Base-by-base conservation (phyloP, 441 rosid genomes). In the Melastoma candidum region DNA sequence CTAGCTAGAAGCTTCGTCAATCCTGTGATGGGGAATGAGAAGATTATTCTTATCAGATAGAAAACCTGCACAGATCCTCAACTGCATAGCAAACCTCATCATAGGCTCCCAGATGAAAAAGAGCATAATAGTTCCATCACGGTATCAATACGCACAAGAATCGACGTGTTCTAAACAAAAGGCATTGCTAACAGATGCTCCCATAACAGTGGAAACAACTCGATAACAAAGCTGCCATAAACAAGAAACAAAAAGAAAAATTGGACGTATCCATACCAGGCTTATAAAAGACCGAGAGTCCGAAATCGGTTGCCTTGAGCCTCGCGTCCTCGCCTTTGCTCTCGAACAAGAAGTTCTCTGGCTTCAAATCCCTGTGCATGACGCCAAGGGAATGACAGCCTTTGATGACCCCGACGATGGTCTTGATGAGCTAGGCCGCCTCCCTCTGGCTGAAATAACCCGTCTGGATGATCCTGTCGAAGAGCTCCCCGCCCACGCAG, bases 251-350 rank as follows among this genome's bases (percentile, higher is more conserved):
- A 17, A 17, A 17, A 17, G 22, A 26, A 24, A 48, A 1, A 7
- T 2, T 0, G n/a, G 24, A 11, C 25, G 8, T 6, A 6, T 32
- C 8, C 8, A 4, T 32, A 60, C 64, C 64, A 29, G 64, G 64
- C 26, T 52, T 60, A 12, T 60, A 60, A 57, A 60, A 60, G 52
- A 60, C 51, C 9, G 52, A 60, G 17, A 60, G 24, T 6, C 64
- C 64, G 25, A 60, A 60, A 52, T 60, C 64, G 46, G 64, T 60
- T 45, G 64, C 64, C 51, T 60, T 60, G 51, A 60, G 64, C 64
- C 53, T 53, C 32, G 64, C 64, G 12, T 60, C 64, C 10, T 46
- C 52, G 36, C 47, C 43, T 11, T 56, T 44, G 2, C 27, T 60
- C 11, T 60, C 64, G 36, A 60, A 60, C 51, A 52, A 47, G 57